Evolutionary conservation across 2,329 filamentous ascomycete genomes (phyloP).

Genomic region (Calcarisporium arbuscula): DNA sequence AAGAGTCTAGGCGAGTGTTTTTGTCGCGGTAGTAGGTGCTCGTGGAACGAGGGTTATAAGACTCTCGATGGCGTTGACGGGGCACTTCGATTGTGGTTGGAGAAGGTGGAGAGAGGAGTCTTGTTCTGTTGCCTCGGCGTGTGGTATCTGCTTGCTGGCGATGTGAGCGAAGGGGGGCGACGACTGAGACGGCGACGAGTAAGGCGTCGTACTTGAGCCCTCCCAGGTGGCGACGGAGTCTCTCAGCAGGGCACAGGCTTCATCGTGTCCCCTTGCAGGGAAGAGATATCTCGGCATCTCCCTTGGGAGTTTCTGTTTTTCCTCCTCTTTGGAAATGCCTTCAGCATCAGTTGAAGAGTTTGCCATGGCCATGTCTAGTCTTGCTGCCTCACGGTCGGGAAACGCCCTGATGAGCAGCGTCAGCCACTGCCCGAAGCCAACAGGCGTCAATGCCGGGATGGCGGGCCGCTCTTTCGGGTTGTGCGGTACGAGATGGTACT

Average conservation of each 20-base stretch:
- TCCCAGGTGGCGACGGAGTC: constrained; percentile 47
- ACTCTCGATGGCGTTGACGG: no score
- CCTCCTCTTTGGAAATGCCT: not conserved
- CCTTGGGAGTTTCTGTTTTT: constrained; percentile 61
- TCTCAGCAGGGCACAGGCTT: constrained; percentile 54
- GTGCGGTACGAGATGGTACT: constrained; percentile 60
- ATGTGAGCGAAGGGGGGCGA: no score
- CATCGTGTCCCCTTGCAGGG: constrained; percentile 51
- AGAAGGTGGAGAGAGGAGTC: no score
- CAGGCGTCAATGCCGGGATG: constrained; percentile 58
- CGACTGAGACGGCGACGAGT: no score
- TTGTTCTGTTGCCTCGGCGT: no score
- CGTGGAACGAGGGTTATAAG: no score
- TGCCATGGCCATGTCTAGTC: constrained; percentile 61
- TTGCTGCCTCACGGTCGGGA: constrained; percentile 66
- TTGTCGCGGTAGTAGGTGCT: no score
- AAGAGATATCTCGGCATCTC: constrained; percentile 70
- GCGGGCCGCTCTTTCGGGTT: constrained; percentile 44
- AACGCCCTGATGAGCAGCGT: constrained; percentile 66
- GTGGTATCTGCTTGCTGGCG: no score
- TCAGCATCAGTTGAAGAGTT: constrained; percentile 60
- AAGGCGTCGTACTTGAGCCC: no score
- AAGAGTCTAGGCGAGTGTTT: no score
- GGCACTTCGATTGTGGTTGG: no score
- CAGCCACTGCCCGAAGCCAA: constrained; percentile 68